Evolutionary conservation across 129 eudicot genomes (phyloP).

Genomic region (Sambucus nigra): DNA sequence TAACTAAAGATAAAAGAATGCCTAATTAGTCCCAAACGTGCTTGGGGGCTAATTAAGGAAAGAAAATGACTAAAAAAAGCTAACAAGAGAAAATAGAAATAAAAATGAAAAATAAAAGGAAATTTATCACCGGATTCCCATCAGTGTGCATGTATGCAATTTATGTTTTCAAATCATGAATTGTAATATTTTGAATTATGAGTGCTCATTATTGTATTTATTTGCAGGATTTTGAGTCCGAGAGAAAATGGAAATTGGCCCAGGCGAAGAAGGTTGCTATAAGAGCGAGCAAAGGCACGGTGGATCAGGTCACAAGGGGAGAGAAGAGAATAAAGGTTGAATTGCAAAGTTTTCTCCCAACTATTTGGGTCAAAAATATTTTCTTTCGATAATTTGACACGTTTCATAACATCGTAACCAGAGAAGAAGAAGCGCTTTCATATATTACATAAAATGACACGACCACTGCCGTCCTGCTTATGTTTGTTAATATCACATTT

Average conservation of each 20-base stretch:
- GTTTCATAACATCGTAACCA: not conserved
- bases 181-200: not conserved
- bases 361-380: not conserved
- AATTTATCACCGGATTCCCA: too few species aligned
- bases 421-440: not conserved
- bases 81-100: too few species aligned
- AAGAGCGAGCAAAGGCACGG: constrained; percentile 91
- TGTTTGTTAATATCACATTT: too few species aligned
- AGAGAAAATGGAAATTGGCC: constrained; percentile 84
- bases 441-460: too few species aligned
- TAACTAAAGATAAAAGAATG: too few species aligned
- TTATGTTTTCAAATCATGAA: not conserved
- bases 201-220: not conserved
- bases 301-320: constrained; percentile 94
- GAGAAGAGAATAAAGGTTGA: constrained; percentile 85
- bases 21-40: too few species aligned
- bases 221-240: constrained; percentile 84
- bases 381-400: not conserved
- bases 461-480: not conserved
- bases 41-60: too few species aligned
- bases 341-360: not conserved
- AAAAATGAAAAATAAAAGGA: too few species aligned
- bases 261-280: constrained; percentile 88
- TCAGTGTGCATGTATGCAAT: too few species aligned
- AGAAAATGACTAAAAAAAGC: too few species aligned